These are phyloP conservation scores for Cercospora sp. DNA, from an alignment of 2,329 filamentous ascomycete genomes.

Conservation along the genomic window DNA sequence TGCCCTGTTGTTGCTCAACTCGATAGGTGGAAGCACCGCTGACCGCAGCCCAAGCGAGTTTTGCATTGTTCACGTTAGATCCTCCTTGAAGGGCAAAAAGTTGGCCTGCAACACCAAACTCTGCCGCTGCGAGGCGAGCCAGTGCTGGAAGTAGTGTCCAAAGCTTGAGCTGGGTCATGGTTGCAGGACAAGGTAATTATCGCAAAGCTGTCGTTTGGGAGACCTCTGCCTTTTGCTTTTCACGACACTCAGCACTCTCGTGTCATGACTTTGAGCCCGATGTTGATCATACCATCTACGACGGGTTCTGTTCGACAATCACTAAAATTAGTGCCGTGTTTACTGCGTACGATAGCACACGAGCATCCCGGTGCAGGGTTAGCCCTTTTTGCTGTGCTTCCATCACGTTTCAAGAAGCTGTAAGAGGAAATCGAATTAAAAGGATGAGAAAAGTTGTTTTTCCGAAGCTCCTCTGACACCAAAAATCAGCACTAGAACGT, in stretches of 20 bases:
- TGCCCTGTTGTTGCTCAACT: constrained; percentile 15
- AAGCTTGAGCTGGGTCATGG: neutral
- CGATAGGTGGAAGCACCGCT: constrained; percentile 20
- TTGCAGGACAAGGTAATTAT: neutral
- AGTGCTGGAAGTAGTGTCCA: constrained; percentile 11
- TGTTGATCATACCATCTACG: neutral
- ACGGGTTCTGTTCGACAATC: neutral
- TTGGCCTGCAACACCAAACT: constrained; percentile 24
- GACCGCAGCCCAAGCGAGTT: constrained; percentile 21
- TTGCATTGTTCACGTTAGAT: constrained; percentile 23
- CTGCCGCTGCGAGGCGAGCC: constrained; percentile 9
- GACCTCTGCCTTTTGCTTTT: neutral
- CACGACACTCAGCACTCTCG: neutral
- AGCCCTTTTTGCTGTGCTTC: neutral
- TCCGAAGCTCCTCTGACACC: neutral
- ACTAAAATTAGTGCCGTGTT: neutral
- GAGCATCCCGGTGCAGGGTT: neutral
- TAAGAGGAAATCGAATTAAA: neutral
- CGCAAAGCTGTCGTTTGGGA: neutral
- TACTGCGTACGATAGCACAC: neutral
- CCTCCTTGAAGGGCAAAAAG: constrained; percentile 24
- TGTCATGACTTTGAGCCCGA: neutral
- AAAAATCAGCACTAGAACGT: neutral
- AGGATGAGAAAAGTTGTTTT: neutral
- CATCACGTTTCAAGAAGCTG: neutral